Base-by-base conservation (phyloP, 1,139 yeast genomes). In the Suhomyces chickasaworum region DNA sequence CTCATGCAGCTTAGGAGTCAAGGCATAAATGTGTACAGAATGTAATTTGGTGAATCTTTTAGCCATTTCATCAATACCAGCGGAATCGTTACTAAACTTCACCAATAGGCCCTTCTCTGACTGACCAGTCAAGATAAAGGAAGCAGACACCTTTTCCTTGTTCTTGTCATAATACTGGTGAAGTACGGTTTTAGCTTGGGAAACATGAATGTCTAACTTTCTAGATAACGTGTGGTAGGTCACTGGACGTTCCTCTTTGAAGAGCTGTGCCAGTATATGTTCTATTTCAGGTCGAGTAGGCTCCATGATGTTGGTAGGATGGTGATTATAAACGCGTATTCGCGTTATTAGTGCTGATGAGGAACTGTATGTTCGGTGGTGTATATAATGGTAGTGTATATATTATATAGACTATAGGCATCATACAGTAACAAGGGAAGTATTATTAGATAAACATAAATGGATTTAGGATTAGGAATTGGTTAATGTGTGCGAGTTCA, bases 51-150 rank as follows among this genome's bases (percentile, higher is more conserved):
- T 61, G 38, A 68, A 65, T 15, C 34, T 16, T n/a, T 52, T 48
- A 21, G 59, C 30, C 27, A 52, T 58, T 2, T 54, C 49, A 4
- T 55, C 58, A 38, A 64, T 45, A 1, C 39, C 41, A 13, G 45
- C 37, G 20, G 43, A 46, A 42, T 60, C 60, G 3, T 56, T 54
- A 8, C 61, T 58, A 27, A 65, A 49, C 44, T 63, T 63, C 23
- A 71, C 56, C 38, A 54, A 40, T 2, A 44, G 33, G 12, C 54
- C 55, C n/a, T 50, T 49, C 2, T 41, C 39, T 3, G 53, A 48
- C 33, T 55, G 48, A 0, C 78, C 78, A 1, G 66, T 60, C 21
- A 68, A 65, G 2, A 74, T 48, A 46, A 69, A 73, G 0, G 71
- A 57, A 1, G 76, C 77, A 10, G 58, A 50, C 7, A 73, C 45